These are phyloP conservation scores for Penicillium concentricum DNA, from an alignment of 2,329 filamentous ascomycete genomes.

Conservation along the genomic window DNA sequence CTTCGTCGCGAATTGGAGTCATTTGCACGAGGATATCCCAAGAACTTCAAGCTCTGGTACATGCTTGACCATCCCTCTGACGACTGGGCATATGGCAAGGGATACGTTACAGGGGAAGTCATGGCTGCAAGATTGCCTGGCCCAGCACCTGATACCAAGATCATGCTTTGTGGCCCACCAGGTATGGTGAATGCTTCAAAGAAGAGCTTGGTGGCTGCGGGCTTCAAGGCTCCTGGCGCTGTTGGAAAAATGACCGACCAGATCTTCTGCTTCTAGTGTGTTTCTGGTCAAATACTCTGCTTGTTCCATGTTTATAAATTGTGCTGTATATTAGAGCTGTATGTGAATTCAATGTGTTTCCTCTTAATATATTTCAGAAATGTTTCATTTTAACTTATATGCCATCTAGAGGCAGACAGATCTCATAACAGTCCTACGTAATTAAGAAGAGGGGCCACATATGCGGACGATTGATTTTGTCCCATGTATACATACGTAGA, in stretches of 20 bases:
- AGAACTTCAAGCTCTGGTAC: conserved; percentile 48
- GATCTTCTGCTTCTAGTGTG: conserved; percentile 13
- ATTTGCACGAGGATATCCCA: conserved; percentile 48
- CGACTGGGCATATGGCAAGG: conserved; percentile 48
- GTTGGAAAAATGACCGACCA: conserved; percentile 14
- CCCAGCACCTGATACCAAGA: conserved; percentile 7
- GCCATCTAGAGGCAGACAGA: neutral
- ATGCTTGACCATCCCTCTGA: conserved; percentile 48
- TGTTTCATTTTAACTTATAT: no score
- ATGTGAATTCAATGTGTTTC: neutral
- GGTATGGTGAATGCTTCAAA: conserved; percentile 16
- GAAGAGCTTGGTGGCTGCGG: conserved; percentile 10
- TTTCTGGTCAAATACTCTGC: neutral
- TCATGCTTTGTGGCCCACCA: conserved; percentile 16
- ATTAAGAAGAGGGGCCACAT: no score
- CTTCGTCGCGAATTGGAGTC: conserved; percentile 49
- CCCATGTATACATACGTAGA: no score
- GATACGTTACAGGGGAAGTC: conserved; percentile 36
- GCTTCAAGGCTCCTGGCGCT: conserved; percentile 9
- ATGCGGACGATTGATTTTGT: no score
- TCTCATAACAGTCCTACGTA: neutral
- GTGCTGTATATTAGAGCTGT: neutral
- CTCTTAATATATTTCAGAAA: neutral
- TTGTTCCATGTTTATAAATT: neutral
- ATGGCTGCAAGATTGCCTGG: conserved; percentile 8